Percentiles rank a stretch among this genome's conserved stretches.
phyloP scores from a whole-genome alignment of 441 rosid genomes.

The Populus trichocarpa region DNA sequence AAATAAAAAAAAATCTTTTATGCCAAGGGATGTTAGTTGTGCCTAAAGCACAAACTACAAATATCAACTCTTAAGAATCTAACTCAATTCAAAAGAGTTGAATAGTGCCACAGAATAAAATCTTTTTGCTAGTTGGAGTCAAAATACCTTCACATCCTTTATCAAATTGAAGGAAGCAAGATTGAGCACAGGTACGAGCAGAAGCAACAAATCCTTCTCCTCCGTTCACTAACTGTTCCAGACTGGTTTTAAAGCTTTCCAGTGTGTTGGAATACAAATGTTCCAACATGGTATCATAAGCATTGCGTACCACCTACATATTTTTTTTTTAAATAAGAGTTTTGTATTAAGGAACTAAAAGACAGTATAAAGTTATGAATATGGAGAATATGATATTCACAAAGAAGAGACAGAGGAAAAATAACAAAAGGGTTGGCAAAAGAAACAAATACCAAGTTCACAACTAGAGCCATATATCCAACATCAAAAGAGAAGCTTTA shows the following conservation, averaged over 20 bases:
- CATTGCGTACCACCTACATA: slow-evolving; percentile 54
- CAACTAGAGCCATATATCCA: background rate
- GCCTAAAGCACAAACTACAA: background rate
- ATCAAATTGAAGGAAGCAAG: slow-evolving; percentile 61
- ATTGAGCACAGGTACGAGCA: slow-evolving; percentile 38
- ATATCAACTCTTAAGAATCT: background rate
- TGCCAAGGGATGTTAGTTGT: background rate
- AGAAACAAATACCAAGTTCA: background rate
- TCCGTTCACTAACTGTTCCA: slow-evolving; percentile 48
- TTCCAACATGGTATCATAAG: slow-evolving; percentile 52
- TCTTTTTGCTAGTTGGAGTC: background rate
- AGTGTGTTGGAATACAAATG: slow-evolving; percentile 56
- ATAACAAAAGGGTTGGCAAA: background rate
- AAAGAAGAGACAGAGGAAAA: background rate
- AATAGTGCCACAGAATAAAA: background rate
- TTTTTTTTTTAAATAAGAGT: too few relatives aligned
- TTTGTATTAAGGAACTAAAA: too few relatives aligned
- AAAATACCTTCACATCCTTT: slow-evolving; percentile 61
- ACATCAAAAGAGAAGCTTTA: background rate
- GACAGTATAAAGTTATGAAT: too few relatives aligned
- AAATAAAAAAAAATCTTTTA: too few relatives aligned
- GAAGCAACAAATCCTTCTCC: slow-evolving; percentile 69
- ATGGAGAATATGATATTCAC: too few relatives aligned
- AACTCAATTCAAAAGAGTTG: background rate
- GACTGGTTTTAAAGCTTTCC: slow-evolving; percentile 46